These are phyloP conservation scores for Senna siamea DNA, from an alignment of 306 rosid species.

Conservation along the genomic window DNA sequence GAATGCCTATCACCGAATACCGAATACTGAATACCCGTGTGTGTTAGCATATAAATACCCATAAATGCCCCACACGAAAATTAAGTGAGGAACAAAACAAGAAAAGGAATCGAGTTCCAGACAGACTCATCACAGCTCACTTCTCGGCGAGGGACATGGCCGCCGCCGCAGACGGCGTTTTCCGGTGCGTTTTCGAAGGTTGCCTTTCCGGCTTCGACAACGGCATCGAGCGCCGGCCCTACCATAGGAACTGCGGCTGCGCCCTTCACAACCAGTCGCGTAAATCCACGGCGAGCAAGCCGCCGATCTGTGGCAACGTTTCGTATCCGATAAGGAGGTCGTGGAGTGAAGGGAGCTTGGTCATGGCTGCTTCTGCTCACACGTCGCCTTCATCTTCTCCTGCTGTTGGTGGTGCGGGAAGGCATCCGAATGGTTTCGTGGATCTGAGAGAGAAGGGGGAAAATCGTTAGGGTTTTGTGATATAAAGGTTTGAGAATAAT, in stretches of 20 bases:
- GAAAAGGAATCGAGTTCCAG: too few relatives aligned
- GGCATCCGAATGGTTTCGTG: not conserved
- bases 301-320: slow-evolving; percentile 37
- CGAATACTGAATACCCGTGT: too few relatives aligned
- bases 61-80: too few relatives aligned
- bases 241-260: slow-evolving; percentile 63
- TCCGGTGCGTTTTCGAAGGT: slow-evolving; percentile 54
- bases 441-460: slow-evolving; percentile 32
- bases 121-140: too few relatives aligned
- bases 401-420: slow-evolving; percentile 7
- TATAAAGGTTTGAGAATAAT: slow-evolving; percentile 30
- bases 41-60: too few relatives aligned
- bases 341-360: slow-evolving; percentile 58
- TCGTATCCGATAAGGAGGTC: slow-evolving; percentile 64
- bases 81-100: too few relatives aligned
- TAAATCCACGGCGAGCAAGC: slow-evolving; percentile 3
- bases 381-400: slow-evolving; percentile 34
- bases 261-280: slow-evolving; percentile 44
- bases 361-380: slow-evolving; percentile 31
- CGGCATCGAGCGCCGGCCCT: slow-evolving; percentile 65
- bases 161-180: slow-evolving; percentile 47
- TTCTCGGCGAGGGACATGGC: slow-evolving; percentile 38
- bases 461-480: slow-evolving; percentile 8
- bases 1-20: too few relatives aligned
- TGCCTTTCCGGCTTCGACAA: slow-evolving; percentile 52